Percentiles rank a stretch among this genome's conserved stretches.
phyloP scores from a whole-genome alignment of 192 early-diverging fungal species.

The Podila minutissima region DNA sequence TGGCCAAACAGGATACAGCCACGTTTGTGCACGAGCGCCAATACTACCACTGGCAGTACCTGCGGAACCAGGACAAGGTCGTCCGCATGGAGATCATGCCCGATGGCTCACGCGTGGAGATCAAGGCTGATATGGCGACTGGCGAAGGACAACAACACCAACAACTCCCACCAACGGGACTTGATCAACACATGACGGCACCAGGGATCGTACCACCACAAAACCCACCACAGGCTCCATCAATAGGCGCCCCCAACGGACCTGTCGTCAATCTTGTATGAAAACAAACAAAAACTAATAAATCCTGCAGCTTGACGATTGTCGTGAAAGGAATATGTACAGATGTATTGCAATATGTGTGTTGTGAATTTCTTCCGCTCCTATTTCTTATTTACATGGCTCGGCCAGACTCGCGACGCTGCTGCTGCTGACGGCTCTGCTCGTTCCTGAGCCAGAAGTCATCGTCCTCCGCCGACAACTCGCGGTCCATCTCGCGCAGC shows the following conservation, averaged over 20 bases:
- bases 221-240: not conserved
- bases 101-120: constrained; percentile 37
- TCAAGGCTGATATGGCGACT: constrained; percentile 18
- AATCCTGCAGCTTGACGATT: not conserved
- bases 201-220: not conserved
- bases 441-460: constrained; percentile 30
- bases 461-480: constrained; percentile 8
- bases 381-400: constrained; percentile 19
- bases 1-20: constrained; percentile 76
- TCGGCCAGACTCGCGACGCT: constrained; percentile 41
- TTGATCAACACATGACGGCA: not conserved
- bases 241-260: not conserved
- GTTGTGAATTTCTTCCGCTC: no score
- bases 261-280: not conserved
- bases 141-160: not conserved
- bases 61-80: constrained; percentile 57
- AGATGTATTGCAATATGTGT: no score
- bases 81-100: constrained; percentile 49
- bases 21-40: constrained; percentile 81
- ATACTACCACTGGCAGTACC: constrained; percentile 80
- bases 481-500: constrained; percentile 29
- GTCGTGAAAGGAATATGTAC: no score
- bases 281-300: not conserved
- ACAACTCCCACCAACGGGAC: not conserved
- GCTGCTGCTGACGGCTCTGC: constrained; percentile 27